Percentiles rank a stretch among this genome's conserved stretches.
phyloP scores from a whole-genome alignment of 139 green algal species.

The Zygnema cylindricum region DNA sequence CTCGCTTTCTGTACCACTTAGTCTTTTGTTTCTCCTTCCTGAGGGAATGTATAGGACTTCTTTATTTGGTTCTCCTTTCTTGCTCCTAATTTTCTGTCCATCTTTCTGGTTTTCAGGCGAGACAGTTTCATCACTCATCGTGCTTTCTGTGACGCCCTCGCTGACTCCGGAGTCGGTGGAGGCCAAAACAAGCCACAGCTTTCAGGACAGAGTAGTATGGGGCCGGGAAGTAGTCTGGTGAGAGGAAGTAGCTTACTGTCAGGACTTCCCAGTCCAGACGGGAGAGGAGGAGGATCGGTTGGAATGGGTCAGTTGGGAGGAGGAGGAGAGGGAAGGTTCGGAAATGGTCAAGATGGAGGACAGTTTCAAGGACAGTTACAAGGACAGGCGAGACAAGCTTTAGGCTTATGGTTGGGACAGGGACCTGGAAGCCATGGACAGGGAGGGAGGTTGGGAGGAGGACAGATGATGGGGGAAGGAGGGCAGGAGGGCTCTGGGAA shows the following conservation, averaged over 20 bases:
- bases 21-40: too few species aligned
- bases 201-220: not conserved
- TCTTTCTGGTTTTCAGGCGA: conserved; percentile 30
- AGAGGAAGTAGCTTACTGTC: not conserved
- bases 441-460: not conserved
- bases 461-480: conserved; percentile 3
- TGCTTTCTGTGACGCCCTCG: conserved; percentile 53
- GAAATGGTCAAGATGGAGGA: not conserved
- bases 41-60: too few species aligned
- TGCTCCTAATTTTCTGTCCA: too few species aligned
- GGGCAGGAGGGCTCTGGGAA: not conserved
- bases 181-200: not conserved
- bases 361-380: not conserved
- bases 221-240: not conserved
- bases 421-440: not conserved
- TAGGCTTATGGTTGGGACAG: conserved; percentile 4
- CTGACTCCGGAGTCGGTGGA: conserved; percentile 21
- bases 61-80: too few species aligned
- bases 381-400: not conserved
- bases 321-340: not conserved
- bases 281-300: not conserved
- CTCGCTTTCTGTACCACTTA: too few species aligned
- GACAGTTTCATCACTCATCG: conserved; percentile 54
- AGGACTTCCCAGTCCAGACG: conserved; percentile 6
- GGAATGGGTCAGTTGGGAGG: not conserved